Conservation (phyloP, 2,329 filamentous ascomycete species). For the Scopulariopsis brevicaulis region DNA sequence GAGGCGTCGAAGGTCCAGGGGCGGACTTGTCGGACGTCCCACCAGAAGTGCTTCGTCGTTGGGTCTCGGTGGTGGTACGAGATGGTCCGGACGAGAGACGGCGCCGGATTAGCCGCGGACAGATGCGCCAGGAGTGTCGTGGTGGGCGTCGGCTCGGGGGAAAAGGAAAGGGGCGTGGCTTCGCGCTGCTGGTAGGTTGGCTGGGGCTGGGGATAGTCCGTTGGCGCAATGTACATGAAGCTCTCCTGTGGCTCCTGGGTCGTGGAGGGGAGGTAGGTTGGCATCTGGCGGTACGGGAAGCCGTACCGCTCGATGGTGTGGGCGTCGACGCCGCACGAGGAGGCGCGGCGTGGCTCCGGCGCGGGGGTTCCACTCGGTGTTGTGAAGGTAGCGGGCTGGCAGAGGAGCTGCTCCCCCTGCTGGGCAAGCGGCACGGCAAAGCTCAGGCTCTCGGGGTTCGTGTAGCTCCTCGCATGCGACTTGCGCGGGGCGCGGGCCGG, state of each 20-base stretch:
- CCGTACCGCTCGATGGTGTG: slow-evolving; percentile 57
- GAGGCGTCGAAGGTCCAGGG: slow-evolving; percentile 73
- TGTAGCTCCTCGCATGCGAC: slow-evolving; percentile 44
- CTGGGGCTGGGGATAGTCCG: slow-evolving; percentile 5
- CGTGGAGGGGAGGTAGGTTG: slow-evolving; percentile 33
- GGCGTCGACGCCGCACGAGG: slow-evolving; percentile 57
- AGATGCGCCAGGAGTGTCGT: slow-evolving; percentile 73
- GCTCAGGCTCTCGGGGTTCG: slow-evolving; percentile 46
- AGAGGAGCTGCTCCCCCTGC: slow-evolving; percentile 34
- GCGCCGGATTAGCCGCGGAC: slow-evolving; percentile 67
- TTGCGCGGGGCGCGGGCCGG: slow-evolving; percentile 12
- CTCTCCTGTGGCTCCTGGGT: slow-evolving; percentile 10
- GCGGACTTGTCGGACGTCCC: slow-evolving; percentile 82
- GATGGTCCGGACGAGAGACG: slow-evolving; percentile 69
- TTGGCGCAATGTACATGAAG: background rate
- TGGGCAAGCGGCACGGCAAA: slow-evolving; percentile 20
- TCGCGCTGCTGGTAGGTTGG: slow-evolving; percentile 6
- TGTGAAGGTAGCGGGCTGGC: slow-evolving; percentile 37
- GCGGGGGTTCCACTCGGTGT: slow-evolving; percentile 33
- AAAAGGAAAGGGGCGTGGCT: slow-evolving; percentile 20
- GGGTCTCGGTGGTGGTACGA: slow-evolving; percentile 57
- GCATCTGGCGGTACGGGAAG: slow-evolving; percentile 72
- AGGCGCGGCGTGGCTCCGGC: slow-evolving; percentile 44
- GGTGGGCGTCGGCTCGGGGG: slow-evolving; percentile 35
- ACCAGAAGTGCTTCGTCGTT: slow-evolving; percentile 81